Evolutionary conservation across 2,329 filamentous ascomycete species (phyloP).

Genomic region (Thyridium curvatum): DNA sequence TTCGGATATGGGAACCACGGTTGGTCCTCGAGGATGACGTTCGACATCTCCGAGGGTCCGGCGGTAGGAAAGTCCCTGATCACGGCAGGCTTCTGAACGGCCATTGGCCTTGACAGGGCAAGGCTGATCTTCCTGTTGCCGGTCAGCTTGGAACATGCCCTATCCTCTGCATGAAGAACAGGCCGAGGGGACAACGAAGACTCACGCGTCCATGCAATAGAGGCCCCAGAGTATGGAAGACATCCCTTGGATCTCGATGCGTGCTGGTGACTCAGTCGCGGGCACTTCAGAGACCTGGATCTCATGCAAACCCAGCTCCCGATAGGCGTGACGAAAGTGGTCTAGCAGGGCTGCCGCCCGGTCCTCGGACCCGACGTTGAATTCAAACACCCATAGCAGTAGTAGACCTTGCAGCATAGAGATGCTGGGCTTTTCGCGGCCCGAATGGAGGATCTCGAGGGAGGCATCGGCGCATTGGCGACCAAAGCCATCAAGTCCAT

Average conservation of each 20-base stretch:
- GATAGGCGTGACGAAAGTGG: neutral
- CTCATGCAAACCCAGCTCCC: neutral
- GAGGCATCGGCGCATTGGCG: too few relatives aligned
- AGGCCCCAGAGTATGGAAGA: constrained; percentile 13
- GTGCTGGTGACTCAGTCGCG: neutral
- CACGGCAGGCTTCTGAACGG: neutral
- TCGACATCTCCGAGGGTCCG: neutral
- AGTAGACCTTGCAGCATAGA: constrained; percentile 11
- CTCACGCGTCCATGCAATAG: constrained; percentile 14
- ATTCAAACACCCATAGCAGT: constrained; percentile 12
- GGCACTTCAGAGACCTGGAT: neutral
- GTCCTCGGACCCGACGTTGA: constrained; percentile 5
- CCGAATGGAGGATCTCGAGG: neutral
- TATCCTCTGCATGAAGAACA: too few relatives aligned
- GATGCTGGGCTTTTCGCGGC: constrained; percentile 2
- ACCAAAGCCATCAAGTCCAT: too few relatives aligned
- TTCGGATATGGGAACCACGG: constrained; percentile 4
- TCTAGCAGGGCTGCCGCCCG: neutral
- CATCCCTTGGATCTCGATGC: constrained; percentile 5
- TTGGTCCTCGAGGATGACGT: neutral
- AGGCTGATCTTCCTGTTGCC: neutral
- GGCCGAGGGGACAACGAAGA: too few relatives aligned
- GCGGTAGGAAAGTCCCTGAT: constrained; percentile 1
- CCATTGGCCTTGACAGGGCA: neutral
- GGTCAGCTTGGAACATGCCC: too few relatives aligned